These are phyloP conservation scores for Crassisporium funariophilum DNA, from an alignment of 768 basidiomycete genomes.

Conservation along the genomic window DNA sequence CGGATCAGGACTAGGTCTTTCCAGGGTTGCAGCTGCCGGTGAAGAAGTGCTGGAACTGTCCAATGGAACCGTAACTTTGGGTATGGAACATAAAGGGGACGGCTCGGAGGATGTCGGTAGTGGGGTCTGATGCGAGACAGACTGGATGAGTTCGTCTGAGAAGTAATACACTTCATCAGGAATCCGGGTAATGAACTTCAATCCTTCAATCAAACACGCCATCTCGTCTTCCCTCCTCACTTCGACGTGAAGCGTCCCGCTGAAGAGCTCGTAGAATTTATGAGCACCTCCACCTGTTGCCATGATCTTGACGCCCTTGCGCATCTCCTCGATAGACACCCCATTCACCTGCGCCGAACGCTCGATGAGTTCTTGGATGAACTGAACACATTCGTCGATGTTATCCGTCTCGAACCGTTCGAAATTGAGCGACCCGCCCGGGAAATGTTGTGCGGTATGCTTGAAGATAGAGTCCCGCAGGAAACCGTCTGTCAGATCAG, in stretches of 20 bases:
- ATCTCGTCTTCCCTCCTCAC: slow-evolving; percentile 95
- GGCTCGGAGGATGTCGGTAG: slow-evolving; percentile 11
- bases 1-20: slow-evolving; percentile 88
- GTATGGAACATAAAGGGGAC: slow-evolving; percentile 6
- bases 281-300: slow-evolving; percentile 98
- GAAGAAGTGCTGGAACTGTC: slow-evolving; percentile 6
- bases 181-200: slow-evolving; percentile 94
- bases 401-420: slow-evolving; percentile 94
- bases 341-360: slow-evolving; percentile 84
- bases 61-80: neutral
- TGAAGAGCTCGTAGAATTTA: slow-evolving; percentile 86
- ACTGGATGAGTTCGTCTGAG: slow-evolving; percentile 93
- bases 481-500: slow-evolving; percentile 42
- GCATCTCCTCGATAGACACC: slow-evolving; percentile 90
- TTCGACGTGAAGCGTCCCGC: slow-evolving; percentile 74
- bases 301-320: slow-evolving; percentile 91
- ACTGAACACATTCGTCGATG: slow-evolving; percentile 80
- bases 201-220: slow-evolving; percentile 96
- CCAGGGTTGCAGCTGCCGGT: slow-evolving; percentile 40
- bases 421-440: slow-evolving; percentile 96
- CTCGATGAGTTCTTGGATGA: slow-evolving; percentile 85
- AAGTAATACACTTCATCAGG: slow-evolving; percentile 99
- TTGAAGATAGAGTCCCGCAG: slow-evolving; percentile 69
- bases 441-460: slow-evolving; percentile 79
- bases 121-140: slow-evolving; percentile 41